Conservation (phyloP, 495 filamentous ascomycete species). For the Parmelia sp. region DNA sequence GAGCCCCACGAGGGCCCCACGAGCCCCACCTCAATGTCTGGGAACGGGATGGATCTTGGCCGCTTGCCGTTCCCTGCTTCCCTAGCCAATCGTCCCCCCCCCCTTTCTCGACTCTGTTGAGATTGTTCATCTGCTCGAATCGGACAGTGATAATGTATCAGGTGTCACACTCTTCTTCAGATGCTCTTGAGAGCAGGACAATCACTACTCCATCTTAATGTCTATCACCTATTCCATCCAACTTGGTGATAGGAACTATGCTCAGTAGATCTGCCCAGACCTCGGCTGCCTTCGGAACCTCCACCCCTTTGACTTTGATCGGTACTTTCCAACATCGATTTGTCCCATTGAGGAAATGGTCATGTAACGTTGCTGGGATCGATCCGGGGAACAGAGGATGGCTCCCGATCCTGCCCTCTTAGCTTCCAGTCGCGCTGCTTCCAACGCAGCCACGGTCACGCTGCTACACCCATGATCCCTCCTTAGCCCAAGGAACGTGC, state of each 20-base stretch:
- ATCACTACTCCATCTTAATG: too few species aligned
- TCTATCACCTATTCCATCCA: neutral
- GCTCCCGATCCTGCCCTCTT: neutral
- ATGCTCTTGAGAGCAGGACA: too few species aligned
- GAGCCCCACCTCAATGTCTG: too few species aligned
- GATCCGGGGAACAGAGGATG: slow-evolving; percentile 8
- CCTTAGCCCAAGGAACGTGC: too few species aligned
- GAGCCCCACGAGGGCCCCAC: too few species aligned
- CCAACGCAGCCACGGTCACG: slow-evolving; percentile 15
- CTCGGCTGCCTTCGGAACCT: too few species aligned
- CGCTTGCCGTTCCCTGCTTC: neutral
- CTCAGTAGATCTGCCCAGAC: neutral
- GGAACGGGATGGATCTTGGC: slow-evolving; percentile 5
- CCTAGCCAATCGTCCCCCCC: neutral
- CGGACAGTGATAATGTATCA: neutral
- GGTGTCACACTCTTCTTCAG: neutral
- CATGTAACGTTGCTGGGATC: neutral
- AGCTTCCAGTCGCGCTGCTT: neutral
- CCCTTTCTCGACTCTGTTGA: neutral
- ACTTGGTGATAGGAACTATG: neutral
- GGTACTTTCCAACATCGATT: neutral
- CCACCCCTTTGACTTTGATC: too few species aligned
- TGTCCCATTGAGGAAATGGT: neutral
- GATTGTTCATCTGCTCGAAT: neutral
- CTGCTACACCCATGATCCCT: too few species aligned